Evolutionary conservation across 805 yeast genomes (phyloP).

Genomic region (Starmerella vaccinii): DNA sequence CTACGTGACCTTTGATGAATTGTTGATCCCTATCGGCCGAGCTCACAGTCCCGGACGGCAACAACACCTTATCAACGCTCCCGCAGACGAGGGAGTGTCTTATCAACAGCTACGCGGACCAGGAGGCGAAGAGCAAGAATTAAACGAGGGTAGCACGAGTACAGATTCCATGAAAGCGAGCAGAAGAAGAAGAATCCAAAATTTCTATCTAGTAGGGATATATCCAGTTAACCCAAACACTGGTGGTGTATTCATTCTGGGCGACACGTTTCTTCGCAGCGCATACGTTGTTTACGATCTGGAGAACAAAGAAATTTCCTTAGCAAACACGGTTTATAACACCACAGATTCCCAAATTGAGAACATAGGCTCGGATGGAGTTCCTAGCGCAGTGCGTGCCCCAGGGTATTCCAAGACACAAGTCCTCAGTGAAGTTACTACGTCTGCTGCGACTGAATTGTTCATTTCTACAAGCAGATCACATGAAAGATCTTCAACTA

Average conservation of each 20-base stretch:
- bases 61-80: background rate
- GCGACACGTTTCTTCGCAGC: slow-evolving; percentile 46
- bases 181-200: background rate
- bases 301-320: slow-evolving; percentile 43
- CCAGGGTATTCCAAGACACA: slow-evolving; percentile 3
- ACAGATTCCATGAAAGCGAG: background rate
- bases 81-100: background rate
- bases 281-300: slow-evolving; percentile 53
- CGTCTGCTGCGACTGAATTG: background rate
- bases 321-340: slow-evolving; percentile 40
- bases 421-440: background rate
- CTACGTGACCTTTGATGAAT: slow-evolving; percentile 13
- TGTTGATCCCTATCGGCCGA: slow-evolving; percentile 17
- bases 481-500: background rate
- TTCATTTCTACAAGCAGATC: background rate
- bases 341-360: slow-evolving; percentile 20
- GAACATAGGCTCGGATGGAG: slow-evolving; percentile 12
- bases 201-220: slow-evolving; percentile 5
- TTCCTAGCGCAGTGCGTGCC: slow-evolving; percentile 24
- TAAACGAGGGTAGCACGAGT: background rate
- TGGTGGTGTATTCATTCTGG: slow-evolving; percentile 35
- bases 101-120: no score
- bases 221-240: background rate
- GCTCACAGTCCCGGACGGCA: background rate
- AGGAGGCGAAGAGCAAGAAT: no score